A percentile compares a stretch with the other conserved stretches of the same genome.
Conservation (phyloP, 257 asterid genomes). For the Echites panduratus region DNA sequence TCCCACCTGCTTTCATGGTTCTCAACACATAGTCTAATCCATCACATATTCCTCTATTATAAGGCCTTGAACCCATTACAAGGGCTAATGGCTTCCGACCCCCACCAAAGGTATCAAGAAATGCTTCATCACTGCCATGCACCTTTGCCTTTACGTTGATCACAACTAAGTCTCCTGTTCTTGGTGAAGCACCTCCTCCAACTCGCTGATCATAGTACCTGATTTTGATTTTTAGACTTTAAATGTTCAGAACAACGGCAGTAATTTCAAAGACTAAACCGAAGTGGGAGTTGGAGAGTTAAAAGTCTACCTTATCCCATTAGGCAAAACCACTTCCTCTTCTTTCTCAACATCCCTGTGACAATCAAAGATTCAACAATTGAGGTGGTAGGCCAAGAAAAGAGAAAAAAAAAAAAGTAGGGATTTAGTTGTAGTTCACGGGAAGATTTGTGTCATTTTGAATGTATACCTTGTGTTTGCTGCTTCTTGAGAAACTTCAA, state of each 20-base stretch:
- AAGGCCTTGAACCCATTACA: slow-evolving; percentile 82
- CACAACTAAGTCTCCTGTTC: slow-evolving; percentile 74
- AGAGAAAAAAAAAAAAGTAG: not conserved
- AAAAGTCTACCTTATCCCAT: slow-evolving; percentile 58
- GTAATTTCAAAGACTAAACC: not conserved
- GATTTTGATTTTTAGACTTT: not conserved
- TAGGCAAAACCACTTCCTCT: slow-evolving; percentile 71
- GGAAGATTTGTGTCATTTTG: not conserved
- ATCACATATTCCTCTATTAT: slow-evolving; percentile 75
- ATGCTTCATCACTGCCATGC: slow-evolving; percentile 49
- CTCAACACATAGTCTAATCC: slow-evolving; percentile 57
- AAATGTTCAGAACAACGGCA: not conserved
- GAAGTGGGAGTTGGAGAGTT: not conserved
- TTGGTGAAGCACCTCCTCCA: slow-evolving; percentile 65
- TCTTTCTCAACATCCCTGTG: slow-evolving; percentile 73
- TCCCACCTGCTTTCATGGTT: slow-evolving; percentile 78
- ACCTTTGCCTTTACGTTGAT: slow-evolving; percentile 63
- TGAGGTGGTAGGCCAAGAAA: not conserved
- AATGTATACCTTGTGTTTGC: slow-evolving; percentile 51
- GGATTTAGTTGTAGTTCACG: not conserved
- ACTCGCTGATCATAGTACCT: slow-evolving; percentile 67
- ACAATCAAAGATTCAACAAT: not conserved
- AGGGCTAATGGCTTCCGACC: slow-evolving; percentile 60
- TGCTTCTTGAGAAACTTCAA: slow-evolving; percentile 68
- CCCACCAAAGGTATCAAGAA: slow-evolving; percentile 55